A percentile compares a stretch with the other conserved stretches of the same genome.
Evolutionary conservation across 2,329 filamentous ascomycete genomes (phyloP).

Genomic region (Fusarium hostae): DNA sequence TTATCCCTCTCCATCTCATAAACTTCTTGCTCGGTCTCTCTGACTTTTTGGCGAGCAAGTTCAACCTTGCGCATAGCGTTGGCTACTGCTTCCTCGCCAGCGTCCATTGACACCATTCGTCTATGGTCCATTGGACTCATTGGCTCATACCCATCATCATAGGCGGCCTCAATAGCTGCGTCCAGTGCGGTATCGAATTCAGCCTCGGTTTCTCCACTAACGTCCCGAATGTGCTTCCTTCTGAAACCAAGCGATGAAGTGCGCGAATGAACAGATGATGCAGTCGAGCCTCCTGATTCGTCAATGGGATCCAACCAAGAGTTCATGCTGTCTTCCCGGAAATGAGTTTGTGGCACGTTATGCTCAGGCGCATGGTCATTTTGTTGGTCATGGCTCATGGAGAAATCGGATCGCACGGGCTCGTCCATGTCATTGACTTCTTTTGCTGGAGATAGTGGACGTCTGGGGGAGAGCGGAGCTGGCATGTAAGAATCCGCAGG

Average conservation of each 20-base stretch:
- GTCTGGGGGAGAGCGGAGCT: constrained; percentile 75
- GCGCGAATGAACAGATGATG: constrained; percentile 83
- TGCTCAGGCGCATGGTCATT: constrained; percentile 8
- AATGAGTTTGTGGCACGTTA: constrained; percentile 52
- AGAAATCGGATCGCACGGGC: constrained; percentile 52
- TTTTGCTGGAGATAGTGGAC: constrained; percentile 59
- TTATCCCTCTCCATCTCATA: constrained; percentile 57
- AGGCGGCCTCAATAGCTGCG: constrained; percentile 94
- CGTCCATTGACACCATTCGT: constrained; percentile 50
- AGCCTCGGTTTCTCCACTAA: constrained; percentile 80
- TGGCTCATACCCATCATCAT: constrained; percentile 89
- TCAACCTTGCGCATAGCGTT: constrained; percentile 75
- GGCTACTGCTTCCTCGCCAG: constrained; percentile 58
- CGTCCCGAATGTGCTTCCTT: constrained; percentile 74
- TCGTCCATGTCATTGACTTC: constrained; percentile 40
- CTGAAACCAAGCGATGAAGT: constrained; percentile 76
- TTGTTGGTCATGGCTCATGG: constrained; percentile 34
- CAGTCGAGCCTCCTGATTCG: constrained; percentile 83
- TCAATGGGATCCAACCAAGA: constrained; percentile 97
- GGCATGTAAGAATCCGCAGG: constrained; percentile 73
- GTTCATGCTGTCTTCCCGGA: constrained; percentile 75
- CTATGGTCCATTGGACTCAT: constrained; percentile 62
- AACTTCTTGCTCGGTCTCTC: constrained; percentile 78
- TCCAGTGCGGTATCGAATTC: constrained; percentile 96
- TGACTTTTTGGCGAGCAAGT: constrained; percentile 78